Percentiles rank a stretch among this genome's conserved stretches.
These are phyloP conservation scores for Camellia sinensis DNA, from an alignment of 148 eudicot genomes.

Conservation along the genomic window DNA sequence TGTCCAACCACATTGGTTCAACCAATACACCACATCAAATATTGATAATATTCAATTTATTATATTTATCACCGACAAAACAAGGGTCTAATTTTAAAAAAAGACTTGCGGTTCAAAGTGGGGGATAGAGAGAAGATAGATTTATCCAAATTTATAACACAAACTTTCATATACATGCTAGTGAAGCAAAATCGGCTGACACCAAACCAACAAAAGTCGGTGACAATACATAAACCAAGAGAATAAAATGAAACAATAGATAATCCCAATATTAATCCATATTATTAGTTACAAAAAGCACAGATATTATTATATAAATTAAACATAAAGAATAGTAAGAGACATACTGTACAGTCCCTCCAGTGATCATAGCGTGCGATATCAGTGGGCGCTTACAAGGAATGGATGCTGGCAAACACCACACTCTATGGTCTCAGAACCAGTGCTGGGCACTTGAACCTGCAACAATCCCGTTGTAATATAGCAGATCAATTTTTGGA, in stretches of 20 bases:
- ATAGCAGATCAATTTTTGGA: background rate
- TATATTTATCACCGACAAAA: too few species aligned
- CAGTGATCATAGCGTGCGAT: background rate
- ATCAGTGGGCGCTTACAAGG: constrained; percentile 70
- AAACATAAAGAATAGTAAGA: background rate
- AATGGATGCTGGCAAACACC: constrained; percentile 98
- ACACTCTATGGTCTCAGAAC: constrained; percentile 95
- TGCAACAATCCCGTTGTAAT: constrained; percentile 19
- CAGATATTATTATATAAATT: background rate
- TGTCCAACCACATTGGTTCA: too few species aligned
- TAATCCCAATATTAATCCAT: background rate
- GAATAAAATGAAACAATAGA: background rate
- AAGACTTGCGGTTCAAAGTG: too few species aligned
- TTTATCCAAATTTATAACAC: too few species aligned
- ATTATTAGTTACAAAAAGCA: background rate
- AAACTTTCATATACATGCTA: background rate
- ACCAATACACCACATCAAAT: too few species aligned
- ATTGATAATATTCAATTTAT: too few species aligned
- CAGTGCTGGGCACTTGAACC: constrained; percentile 92
- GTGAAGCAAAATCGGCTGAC: background rate
- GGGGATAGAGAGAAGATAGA: too few species aligned
- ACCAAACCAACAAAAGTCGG: background rate
- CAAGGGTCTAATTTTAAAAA: too few species aligned
- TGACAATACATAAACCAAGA: background rate
- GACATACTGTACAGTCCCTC: background rate